phyloP scores from a whole-genome alignment of 2,329 filamentous ascomycete genomes.

The Colletotrichum tabaci region DNA sequence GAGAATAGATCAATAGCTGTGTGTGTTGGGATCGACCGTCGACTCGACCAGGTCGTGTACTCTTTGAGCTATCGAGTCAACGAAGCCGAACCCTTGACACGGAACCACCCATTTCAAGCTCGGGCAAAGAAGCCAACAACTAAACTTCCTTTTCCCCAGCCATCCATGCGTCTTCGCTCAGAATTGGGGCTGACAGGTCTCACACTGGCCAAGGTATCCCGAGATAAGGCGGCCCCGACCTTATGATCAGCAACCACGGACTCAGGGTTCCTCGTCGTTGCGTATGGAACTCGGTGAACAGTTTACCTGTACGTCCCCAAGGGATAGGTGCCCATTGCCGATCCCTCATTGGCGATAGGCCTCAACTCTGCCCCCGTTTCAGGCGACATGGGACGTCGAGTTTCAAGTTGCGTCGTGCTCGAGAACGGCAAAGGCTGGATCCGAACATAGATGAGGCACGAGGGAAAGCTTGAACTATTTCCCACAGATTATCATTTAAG shows the following conservation, averaged over 20 bases:
- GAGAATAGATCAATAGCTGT: background rate
- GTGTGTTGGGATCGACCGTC: background rate
- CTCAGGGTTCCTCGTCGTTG: conserved; percentile 30
- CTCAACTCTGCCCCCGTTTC: conserved; percentile 44
- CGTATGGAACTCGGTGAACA: conserved; percentile 5
- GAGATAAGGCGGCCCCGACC: conserved; percentile 7
- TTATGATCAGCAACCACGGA: conserved; percentile 29
- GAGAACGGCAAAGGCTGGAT: conserved; percentile 48
- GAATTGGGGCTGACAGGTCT: conserved; percentile 28
- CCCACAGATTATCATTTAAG: background rate
- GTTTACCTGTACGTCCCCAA: background rate
- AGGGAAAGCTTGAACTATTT: conserved; percentile 38
- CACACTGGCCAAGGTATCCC: conserved; percentile 25
- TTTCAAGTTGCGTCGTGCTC: conserved; percentile 47
- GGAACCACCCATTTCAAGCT: background rate
- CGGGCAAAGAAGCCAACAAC: background rate
- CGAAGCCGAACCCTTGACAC: background rate
- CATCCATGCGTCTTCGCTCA: background rate
- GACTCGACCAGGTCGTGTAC: background rate
- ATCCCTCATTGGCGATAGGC: conserved; percentile 17
- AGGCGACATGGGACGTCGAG: conserved; percentile 42
- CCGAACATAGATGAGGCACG: conserved; percentile 41
- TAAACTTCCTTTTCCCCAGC: background rate
- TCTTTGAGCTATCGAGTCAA: background rate
- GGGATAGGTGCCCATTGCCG: background rate